These are phyloP conservation scores for Dipteronia dyeriana DNA, from an alignment of 345 rosid species.

Conservation along the genomic window DNA sequence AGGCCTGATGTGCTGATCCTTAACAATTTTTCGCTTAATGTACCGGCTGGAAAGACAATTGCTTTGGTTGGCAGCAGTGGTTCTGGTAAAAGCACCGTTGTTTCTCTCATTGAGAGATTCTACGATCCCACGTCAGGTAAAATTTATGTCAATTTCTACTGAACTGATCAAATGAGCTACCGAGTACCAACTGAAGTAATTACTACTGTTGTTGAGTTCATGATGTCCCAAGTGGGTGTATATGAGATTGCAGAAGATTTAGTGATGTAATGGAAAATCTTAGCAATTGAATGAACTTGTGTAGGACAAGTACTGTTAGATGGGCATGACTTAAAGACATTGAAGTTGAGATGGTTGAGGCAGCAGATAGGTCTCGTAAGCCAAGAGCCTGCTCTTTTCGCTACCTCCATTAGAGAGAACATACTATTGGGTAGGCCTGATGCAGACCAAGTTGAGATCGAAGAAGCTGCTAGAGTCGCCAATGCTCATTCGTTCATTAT, in stretches of 20 bases:
- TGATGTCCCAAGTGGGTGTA: conserved; percentile 5
- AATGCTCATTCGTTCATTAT: conserved; percentile 93
- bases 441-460: conserved; percentile 73
- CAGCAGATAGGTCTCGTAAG: conserved; percentile 97
- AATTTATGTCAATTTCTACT: not conserved
- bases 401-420: conserved; percentile 92
- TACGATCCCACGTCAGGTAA: conserved; percentile 91
- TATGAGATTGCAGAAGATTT: not conserved
- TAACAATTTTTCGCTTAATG: conserved; percentile 70
- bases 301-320: conserved; percentile 88
- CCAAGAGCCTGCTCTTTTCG: conserved; percentile 95
- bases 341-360: conserved; percentile 88
- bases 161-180: not conserved
- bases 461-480: conserved; percentile 97
- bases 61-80: conserved; percentile 99
- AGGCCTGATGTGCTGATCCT: conserved; percentile 81
- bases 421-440: conserved; percentile 91
- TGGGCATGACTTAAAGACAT: conserved; percentile 78
- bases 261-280: not conserved
- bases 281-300: conserved; percentile 17
- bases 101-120: conserved; percentile 92
- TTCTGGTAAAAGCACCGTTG: conserved; percentile 97
- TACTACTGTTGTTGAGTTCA: conserved; percentile 16
- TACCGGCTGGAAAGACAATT: conserved; percentile 92
- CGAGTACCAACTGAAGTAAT: conserved; percentile 24